Conservation (phyloP, 2,329 filamentous ascomycete genomes). For the Colletotrichum ledebouriae region DNA sequence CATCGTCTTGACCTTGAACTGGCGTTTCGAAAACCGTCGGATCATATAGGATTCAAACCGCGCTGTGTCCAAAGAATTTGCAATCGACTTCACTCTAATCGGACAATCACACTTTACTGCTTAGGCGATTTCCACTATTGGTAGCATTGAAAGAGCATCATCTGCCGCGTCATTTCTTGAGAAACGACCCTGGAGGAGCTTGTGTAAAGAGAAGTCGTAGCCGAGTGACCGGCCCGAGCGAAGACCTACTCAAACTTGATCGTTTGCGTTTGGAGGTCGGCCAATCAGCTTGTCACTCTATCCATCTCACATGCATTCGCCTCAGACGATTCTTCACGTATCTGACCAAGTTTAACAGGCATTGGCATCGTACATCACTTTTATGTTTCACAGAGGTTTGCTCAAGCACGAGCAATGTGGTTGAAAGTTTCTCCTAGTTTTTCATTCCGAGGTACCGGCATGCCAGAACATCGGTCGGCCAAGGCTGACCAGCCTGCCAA, state of each 20-base stretch:
- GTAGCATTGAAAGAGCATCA: constrained; percentile 9
- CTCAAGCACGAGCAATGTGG: neutral
- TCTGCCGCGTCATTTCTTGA: neutral
- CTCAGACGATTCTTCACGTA: neutral
- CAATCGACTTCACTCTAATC: neutral
- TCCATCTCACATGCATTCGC: neutral
- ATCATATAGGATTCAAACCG: constrained; percentile 2
- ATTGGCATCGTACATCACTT: neutral
- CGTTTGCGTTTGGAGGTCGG: constrained; percentile 11
- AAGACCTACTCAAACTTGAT: neutral
- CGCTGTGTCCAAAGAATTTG: neutral
- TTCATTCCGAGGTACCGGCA: neutral
- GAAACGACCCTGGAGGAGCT: neutral
- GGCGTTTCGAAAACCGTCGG: neutral
- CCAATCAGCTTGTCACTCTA: neutral
- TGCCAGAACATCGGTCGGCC: neutral
- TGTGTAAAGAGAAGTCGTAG: neutral
- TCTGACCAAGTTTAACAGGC: neutral
- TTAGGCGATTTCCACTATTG: neutral
- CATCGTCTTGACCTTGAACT: neutral
- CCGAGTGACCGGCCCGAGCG: neutral
- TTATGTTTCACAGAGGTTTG: constrained; percentile 13
- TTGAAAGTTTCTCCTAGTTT: neutral
- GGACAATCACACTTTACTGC: neutral
- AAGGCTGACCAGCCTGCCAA: no score